These are phyloP conservation scores for Amanita thiersii DNA, from an alignment of 768 basidiomycete species.

Conservation along the genomic window DNA sequence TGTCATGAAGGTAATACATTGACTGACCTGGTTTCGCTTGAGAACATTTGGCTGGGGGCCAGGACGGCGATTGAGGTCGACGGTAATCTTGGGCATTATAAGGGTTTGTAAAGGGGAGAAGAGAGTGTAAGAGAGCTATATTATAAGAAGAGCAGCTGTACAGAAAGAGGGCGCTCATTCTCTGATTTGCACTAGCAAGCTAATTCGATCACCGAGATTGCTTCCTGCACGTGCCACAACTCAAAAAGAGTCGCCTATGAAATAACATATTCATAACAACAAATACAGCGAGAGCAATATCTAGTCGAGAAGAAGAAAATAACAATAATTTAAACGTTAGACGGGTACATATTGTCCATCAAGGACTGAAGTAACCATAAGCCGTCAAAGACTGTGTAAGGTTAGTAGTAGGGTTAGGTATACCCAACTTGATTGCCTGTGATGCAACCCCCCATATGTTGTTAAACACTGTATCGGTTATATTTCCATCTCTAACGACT, in stretches of 20 bases:
- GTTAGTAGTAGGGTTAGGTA: slow-evolving; percentile 12
- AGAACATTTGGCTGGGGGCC: slow-evolving; percentile 36
- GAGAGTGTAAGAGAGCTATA: too few species aligned
- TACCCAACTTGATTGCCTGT: slow-evolving; percentile 23
- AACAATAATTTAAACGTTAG: background rate
- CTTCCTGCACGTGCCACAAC: too few species aligned
- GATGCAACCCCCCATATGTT: slow-evolving; percentile 40
- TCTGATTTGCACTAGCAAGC: too few species aligned
- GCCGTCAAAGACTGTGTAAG: slow-evolving; percentile 6
- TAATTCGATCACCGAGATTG: too few species aligned
- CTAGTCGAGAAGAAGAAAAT: background rate
- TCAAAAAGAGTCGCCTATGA: too few species aligned
- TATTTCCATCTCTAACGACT: slow-evolving; percentile 43
- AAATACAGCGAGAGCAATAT: too few species aligned
- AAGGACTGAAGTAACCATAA: slow-evolving; percentile 6
- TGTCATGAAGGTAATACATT: slow-evolving; percentile 1
- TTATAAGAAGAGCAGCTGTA: too few species aligned
- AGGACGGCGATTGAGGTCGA: slow-evolving; percentile 17
- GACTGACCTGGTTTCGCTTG: slow-evolving; percentile 43
- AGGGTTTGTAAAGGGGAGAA: too few species aligned
- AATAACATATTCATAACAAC: too few species aligned
- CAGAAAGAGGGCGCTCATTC: background rate
- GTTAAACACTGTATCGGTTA: slow-evolving; percentile 35
- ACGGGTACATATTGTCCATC: background rate
- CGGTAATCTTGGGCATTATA: slow-evolving; percentile 35